Evolutionary conservation across 2,329 filamentous ascomycete genomes (phyloP).

Genomic region (Colletotrichum lentis): DNA sequence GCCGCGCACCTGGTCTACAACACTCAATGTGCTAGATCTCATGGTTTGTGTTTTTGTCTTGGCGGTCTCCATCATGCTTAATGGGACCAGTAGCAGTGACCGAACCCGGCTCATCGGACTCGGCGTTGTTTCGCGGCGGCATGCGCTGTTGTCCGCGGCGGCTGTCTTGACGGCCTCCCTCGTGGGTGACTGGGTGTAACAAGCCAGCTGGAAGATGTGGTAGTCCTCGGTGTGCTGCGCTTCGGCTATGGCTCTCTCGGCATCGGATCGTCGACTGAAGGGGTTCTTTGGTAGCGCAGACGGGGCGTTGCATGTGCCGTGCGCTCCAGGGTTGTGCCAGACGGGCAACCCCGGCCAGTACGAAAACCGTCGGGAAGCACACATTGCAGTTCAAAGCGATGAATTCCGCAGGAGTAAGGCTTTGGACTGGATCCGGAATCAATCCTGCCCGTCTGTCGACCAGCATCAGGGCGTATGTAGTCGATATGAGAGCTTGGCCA

Average conservation of each 20-base stretch:
- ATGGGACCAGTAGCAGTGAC: neutral
- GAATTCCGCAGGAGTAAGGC: neutral
- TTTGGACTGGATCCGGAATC: neutral
- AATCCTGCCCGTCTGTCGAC: neutral
- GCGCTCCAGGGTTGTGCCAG: neutral
- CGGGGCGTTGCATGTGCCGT: neutral
- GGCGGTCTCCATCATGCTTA: neutral
- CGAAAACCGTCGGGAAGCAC: neutral
- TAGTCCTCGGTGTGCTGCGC: conserved; percentile 1
- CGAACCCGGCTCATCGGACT: neutral
- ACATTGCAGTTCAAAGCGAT: conserved; percentile 2
- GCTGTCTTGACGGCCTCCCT: neutral
- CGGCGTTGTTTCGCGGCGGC: neutral
- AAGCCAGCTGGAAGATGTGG: conserved; percentile 20
- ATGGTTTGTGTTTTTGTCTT: neutral
- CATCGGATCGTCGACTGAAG: neutral
- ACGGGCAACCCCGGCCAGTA: neutral
- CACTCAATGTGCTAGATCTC: neutral
- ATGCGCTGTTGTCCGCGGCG: too few species aligned
- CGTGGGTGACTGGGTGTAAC: conserved; percentile 9
- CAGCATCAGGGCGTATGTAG: neutral
- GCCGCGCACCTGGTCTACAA: neutral
- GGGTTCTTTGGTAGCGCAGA: conserved; percentile 19
- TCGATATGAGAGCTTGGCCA: conserved; percentile 13
- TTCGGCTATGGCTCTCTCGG: neutral